These are phyloP conservation scores for Dendrobium chrysotoxum DNA, from an alignment of 106 monocot species.

Conservation along the genomic window DNA sequence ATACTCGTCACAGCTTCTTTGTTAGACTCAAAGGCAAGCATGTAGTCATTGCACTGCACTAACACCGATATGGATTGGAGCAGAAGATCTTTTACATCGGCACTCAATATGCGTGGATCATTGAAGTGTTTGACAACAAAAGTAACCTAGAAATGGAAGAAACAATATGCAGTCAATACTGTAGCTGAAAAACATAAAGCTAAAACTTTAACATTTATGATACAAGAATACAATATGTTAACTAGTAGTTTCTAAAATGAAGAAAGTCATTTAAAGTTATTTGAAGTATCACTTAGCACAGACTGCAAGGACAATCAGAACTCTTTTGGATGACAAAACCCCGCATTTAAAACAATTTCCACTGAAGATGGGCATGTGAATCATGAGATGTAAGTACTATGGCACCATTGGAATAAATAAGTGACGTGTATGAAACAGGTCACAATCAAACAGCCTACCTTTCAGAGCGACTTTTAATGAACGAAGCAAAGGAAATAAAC, in stretches of 20 bases:
- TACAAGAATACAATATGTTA: background rate
- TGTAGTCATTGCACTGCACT: constrained; percentile 77
- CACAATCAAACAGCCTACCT: background rate
- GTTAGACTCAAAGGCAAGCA: constrained; percentile 77
- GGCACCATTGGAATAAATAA: background rate
- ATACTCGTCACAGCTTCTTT: constrained; percentile 67
- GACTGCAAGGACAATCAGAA: no score
- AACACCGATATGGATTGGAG: constrained; percentile 89
- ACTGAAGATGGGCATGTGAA: background rate
- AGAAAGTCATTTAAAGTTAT: background rate
- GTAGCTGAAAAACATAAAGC: background rate
- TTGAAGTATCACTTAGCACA: background rate
- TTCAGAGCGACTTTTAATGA: background rate
- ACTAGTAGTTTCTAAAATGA: background rate
- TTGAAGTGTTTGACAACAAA: constrained; percentile 86
- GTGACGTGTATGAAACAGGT: background rate
- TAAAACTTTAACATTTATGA: background rate
- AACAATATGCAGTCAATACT: background rate
- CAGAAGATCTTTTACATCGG: constrained; percentile 86
- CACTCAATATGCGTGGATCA: constrained; percentile 73
- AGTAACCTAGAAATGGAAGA: constrained; percentile 48
- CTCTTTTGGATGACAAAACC: background rate
- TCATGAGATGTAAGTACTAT: background rate
- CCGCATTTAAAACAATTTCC: background rate
- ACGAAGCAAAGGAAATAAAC: background rate